These are phyloP conservation scores for Cutaneotrichosporon spelunceum DNA, from an alignment of 1,284 basidiomycete species.

Conservation along the genomic window DNA sequence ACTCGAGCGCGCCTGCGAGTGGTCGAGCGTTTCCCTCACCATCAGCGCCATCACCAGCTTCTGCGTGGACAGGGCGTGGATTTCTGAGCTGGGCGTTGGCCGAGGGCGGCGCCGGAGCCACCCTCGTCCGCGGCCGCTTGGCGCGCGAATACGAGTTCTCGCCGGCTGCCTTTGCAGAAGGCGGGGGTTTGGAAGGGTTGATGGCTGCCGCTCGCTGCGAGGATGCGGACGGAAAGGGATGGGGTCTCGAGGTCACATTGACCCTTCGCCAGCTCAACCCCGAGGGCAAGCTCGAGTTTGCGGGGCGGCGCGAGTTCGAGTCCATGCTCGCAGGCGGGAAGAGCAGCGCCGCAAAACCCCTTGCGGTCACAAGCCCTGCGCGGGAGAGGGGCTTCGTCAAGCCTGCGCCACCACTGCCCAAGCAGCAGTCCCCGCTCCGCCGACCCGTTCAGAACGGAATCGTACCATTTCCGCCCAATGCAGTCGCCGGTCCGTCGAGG, in stretches of 20 bases:
- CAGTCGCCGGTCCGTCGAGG: background rate
- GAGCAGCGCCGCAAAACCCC: constrained; percentile 17
- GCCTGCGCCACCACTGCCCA: constrained; percentile 11
- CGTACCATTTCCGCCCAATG: background rate
- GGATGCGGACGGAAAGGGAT: constrained; percentile 40
- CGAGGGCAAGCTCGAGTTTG: constrained; percentile 39
- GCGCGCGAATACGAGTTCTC: constrained; percentile 44
- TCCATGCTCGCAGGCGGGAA: constrained; percentile 33
- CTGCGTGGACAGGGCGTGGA: constrained; percentile 41
- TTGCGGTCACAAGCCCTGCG: constrained; percentile 17
- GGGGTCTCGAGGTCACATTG: constrained; percentile 46
- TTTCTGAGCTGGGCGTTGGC: constrained; percentile 44
- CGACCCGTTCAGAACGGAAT: background rate
- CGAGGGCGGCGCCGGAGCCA: constrained; percentile 33
- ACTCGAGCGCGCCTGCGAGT: constrained; percentile 2
- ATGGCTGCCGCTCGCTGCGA: constrained; percentile 35
- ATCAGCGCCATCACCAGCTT: background rate
- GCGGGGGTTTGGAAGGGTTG: constrained; percentile 44
- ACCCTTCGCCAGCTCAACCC: constrained; percentile 42
- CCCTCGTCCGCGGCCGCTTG: constrained; percentile 39
- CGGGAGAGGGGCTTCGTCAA: constrained; percentile 10
- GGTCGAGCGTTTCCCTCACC: constrained; percentile 15
- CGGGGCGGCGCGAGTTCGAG: constrained; percentile 37
- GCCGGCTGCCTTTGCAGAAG: constrained; percentile 28
- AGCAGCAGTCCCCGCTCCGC: constrained; percentile 14